Evolutionary conservation across 2,329 filamentous ascomycete species (phyloP).

Genomic region (Lachnellula occidentalis): DNA sequence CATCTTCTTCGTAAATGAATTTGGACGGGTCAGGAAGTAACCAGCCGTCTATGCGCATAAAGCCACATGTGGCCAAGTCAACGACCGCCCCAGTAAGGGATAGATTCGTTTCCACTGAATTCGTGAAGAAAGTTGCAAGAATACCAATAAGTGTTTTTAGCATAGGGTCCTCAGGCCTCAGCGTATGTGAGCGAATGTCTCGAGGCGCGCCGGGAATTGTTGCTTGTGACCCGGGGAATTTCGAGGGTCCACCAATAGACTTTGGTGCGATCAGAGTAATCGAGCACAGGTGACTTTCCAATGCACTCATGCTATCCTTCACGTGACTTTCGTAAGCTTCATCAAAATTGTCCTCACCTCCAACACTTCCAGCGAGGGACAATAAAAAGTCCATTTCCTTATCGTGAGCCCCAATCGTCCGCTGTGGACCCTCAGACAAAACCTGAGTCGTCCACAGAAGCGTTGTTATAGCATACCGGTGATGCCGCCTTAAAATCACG

Average conservation of each 20-base stretch:
- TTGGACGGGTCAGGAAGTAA: slow-evolving; percentile 66
- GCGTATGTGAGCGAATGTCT: slow-evolving; percentile 55
- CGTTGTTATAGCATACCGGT: slow-evolving; percentile 75
- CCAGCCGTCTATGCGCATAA: slow-evolving; percentile 87
- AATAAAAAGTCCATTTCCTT: slow-evolving; percentile 70
- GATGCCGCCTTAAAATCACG: slow-evolving; percentile 79
- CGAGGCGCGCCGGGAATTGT: slow-evolving; percentile 56
- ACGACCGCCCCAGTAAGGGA: slow-evolving; percentile 79
- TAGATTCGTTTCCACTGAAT: slow-evolving; percentile 86
- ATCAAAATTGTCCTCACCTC: slow-evolving; percentile 64
- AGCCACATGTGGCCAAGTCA: slow-evolving; percentile 77
- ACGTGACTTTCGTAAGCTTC: slow-evolving; percentile 67
- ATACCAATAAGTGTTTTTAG: slow-evolving; percentile 63
- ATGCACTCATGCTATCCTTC: slow-evolving; percentile 61
- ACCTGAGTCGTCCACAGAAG: slow-evolving; percentile 63
- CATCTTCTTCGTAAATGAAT: slow-evolving; percentile 49
- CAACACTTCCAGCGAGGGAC: slow-evolving; percentile 60
- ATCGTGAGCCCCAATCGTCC: slow-evolving; percentile 69
- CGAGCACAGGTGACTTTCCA: slow-evolving; percentile 72
- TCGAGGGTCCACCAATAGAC: slow-evolving; percentile 49
- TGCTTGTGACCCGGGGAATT: slow-evolving; percentile 49
- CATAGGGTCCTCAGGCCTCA: slow-evolving; percentile 57
- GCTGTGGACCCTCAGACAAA: slow-evolving; percentile 47
- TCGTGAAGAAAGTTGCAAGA: slow-evolving; percentile 77
- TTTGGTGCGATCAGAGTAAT: slow-evolving; percentile 60